Evolutionary conservation across 1,284 basidiomycete species (phyloP), one percentile per base, ranked within the genome.

Genomic region (Tylopilus sp.): DNA sequence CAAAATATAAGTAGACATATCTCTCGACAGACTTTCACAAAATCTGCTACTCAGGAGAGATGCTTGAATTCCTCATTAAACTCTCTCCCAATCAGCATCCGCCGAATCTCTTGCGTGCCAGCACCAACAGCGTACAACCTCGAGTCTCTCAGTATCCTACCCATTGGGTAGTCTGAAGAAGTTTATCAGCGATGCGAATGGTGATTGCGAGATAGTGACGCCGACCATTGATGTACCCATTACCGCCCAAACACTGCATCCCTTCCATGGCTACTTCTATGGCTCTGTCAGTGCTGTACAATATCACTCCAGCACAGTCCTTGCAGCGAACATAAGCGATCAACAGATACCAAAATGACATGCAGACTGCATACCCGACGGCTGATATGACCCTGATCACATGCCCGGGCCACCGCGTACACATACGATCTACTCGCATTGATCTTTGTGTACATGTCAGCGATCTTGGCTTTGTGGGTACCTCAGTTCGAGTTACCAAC

Each of bases 381-480:
- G 62, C 90, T 93, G 52, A 94, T 75, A 56, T 85, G 80, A 2
- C 89, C 91, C 26, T 73, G 73, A 69, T 95, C 93, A 64, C 91
- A 94, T 17, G 91, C 92, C 59, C 84, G 76, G 6, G 89, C 92
- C 20, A 97, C 94, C 21, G 91, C 88, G 68, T 97, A 97, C 40
- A 95, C 91, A 67, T 96, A 96, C 28, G 91, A 79, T 48, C 94
- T 77, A 50, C 89, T 88, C 5, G 94, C 90, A 59, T 85, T 89
- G 45, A 97, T 74, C 67, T 89, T 92, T 17, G 94, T 96, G 67
- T 96, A 97, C 94, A 97, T 97, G 69, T 97, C 94, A 62, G 86
- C 87, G 44, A 88, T 82, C 63, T 88, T 88, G 48, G 76, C 85
- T 87, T 57, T 37, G 37, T 12, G n/a, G 17, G 15, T 36, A 40